Base-by-base conservation (phyloP, 2,329 filamentous ascomycete species). In the Ophiostoma sp. region DNA sequence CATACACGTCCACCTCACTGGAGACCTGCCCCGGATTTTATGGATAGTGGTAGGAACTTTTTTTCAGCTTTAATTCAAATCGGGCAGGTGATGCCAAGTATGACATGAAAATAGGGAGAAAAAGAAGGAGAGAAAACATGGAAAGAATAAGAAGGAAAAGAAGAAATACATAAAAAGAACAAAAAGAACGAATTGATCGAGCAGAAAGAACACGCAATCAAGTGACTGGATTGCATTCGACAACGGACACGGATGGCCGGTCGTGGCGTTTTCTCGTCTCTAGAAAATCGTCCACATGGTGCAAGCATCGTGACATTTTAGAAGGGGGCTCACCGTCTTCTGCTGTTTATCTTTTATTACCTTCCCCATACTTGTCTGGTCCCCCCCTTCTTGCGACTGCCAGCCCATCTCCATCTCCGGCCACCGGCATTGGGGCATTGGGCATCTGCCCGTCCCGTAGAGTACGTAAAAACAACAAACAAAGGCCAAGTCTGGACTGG, bases 71-170 rank as follows among this genome's bases (percentile, higher is more conserved):
- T 48, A 70, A 57, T 9, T 61, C 69, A 22, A 71, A 71, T 71
- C 36, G 69, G 57, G 69, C 69, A 71, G 69, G 69, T 71, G 69
- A 64, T 63, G 33, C 50, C 33, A 61, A 70, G 42, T 31, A 52
- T 48, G 64, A 69, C 64, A 22, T n/a, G 19, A 22, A 68, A n/a
- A 48, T 5, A 48, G n/a, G 12, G 17, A 28, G 22, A 17, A 17
- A 33, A 66, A 12, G n/a, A n/a, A 68, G 39, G 12, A 28, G 22
- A 68, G 12, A 15, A 68, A 48, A n/a, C n/a, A n/a, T n/a, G n/a
- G n/a, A 5, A 45, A 9, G 2, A 50, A 50, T 9, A 68, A 28
- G 22, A 31, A 48, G 9, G n/a, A n/a, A 11, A 17, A 19, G 17
- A 28, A 12, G 22, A 48, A 25, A 28, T 4, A 36, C 4, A n/a